phyloP scores from a whole-genome alignment of 768 basidiomycete genomes.

The Sporobolomyces pararoseus region DNA sequence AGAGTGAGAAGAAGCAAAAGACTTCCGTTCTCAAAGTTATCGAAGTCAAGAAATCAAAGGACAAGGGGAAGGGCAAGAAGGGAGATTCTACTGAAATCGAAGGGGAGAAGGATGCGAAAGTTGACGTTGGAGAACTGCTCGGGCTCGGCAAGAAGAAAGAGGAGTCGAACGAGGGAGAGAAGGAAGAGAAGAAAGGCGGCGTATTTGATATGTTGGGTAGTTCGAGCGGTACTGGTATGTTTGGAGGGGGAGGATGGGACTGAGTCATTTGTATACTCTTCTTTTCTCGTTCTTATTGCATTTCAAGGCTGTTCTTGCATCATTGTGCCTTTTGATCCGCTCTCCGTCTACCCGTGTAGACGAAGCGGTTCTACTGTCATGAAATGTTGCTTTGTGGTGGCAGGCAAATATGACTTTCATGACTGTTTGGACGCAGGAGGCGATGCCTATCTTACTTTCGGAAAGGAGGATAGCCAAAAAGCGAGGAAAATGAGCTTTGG shows the following conservation, averaged over 20 bases:
- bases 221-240: background rate
- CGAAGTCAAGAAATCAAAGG: constrained; percentile 34
- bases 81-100: background rate
- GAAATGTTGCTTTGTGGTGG: no score
- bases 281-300: no score
- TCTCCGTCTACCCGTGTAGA: no score
- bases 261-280: background rate
- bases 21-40: constrained; percentile 34
- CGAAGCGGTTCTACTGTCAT: no score
- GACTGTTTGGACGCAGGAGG: no score
- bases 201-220: constrained; percentile 3
- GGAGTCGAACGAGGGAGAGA: background rate
- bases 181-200: background rate
- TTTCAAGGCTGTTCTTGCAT: no score
- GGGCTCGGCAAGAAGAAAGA: constrained; percentile 14
- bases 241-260: constrained; percentile 28
- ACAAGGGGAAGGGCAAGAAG: constrained; percentile 8
- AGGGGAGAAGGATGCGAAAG: background rate
- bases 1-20: constrained; percentile 25
- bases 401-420: no score
- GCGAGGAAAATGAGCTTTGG: no score
- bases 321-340: no score
- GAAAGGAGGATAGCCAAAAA: background rate
- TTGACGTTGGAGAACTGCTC: constrained; percentile 30
- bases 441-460: no score